Evolutionary conservation across 2,329 filamentous ascomycete genomes (phyloP), one percentile per base, ranked within the genome.

Genomic region (Aspergillus pseudoglaucus): DNA sequence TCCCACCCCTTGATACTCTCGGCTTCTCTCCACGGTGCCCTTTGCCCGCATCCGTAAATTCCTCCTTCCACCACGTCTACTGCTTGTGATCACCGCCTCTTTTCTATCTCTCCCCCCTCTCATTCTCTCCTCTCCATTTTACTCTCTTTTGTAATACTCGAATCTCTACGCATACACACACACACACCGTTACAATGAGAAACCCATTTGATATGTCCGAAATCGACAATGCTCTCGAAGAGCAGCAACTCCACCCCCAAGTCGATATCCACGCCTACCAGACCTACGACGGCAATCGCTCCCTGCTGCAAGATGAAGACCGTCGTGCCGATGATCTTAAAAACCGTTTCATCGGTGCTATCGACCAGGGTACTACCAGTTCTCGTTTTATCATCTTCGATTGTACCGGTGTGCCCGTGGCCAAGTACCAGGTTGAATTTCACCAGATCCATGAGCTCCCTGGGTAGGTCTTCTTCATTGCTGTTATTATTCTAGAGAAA

Each of bases 311-410:
- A 37, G 58, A 67, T 30, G 64, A 68, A 47, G 53, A 53, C 1
- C 60, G 56, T 40, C 59, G 59, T 33, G 49, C 40, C 6, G 64
- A 63, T 44, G 64, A 63, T 43, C 53, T 68, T 37, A 67, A 68
- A 47, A 57, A 68, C 30, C 65, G 56, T 42, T 95, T 88, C 61
- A 84, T 95, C 51, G 90, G 89, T 51, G 88, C 87, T 58, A 90
- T 95, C 64, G 90, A 95, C 64, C 88, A 94, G 62, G 90, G 90
- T 49, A 95, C 90, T 10, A 95, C 90, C 27, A 91, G 87, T 50
- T 88, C 89, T 30, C 81, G 90, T 33, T 95, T 95, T 70, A 80
- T 95, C 58, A 90, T 96, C 63, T 95, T 95, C 72, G 84, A 95
- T 69, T 82, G 82, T 54, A 73, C 80, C 38, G 89, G 90, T 47